phyloP scores from a whole-genome alignment of 306 rosid species.

The Quercus mongolica region DNA sequence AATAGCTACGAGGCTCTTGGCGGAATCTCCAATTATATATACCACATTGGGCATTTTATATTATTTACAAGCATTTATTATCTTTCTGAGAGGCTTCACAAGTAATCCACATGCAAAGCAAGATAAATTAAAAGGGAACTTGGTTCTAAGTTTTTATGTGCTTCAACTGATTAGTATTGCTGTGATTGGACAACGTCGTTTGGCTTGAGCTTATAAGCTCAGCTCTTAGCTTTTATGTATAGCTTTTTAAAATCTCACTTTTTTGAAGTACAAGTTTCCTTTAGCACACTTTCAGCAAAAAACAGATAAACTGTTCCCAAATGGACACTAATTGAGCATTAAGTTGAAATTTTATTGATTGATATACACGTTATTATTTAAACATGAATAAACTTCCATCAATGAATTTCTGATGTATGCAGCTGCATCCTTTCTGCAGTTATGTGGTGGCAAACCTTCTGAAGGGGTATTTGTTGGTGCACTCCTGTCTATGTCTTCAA shows the following conservation, averaged over 20 bases:
- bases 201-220: too few relatives aligned
- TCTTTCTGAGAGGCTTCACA: background rate
- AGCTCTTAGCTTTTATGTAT: too few relatives aligned
- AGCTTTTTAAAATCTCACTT: too few relatives aligned
- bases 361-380: background rate
- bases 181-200: background rate
- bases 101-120: slow-evolving; percentile 4
- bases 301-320: too few relatives aligned
- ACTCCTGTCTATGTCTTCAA: slow-evolving; percentile 90
- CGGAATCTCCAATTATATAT: background rate
- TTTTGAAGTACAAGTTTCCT: too few relatives aligned
- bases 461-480: slow-evolving; percentile 92
- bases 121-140: background rate
- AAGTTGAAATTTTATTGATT: background rate
- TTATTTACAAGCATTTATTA: background rate
- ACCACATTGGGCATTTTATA: background rate
- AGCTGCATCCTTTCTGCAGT: slow-evolving; percentile 57
- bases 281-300: too few relatives aligned
- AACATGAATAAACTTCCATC: slow-evolving; percentile 1
- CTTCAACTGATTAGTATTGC: background rate
- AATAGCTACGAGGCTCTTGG: too few relatives aligned
- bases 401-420: slow-evolving; percentile 32
- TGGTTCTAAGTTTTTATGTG: background rate
- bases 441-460: slow-evolving; percentile 93
- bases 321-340: background rate